Evolutionary conservation across 1,284 basidiomycete genomes (phyloP).

Genomic region (Porogramme epimiltina): DNA sequence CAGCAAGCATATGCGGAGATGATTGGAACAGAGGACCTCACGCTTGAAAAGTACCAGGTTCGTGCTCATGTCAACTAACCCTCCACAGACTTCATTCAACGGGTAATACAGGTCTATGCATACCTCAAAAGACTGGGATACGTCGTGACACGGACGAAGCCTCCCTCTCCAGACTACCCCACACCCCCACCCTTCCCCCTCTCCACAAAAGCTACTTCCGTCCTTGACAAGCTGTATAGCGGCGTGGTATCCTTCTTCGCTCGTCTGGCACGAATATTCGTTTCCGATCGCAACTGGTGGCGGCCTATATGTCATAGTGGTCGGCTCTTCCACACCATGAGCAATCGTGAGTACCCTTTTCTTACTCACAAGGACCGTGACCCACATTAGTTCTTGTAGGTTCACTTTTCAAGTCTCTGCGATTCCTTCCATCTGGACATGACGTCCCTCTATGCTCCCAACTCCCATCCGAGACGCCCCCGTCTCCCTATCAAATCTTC

Average conservation of each 20-base stretch:
- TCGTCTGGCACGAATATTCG: slow-evolving; percentile 32
- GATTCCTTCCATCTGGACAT: slow-evolving; percentile 76
- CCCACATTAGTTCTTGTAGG: slow-evolving; percentile 39
- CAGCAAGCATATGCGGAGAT: slow-evolving; percentile 88
- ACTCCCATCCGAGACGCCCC: slow-evolving; percentile 6
- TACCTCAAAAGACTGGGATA: slow-evolving; percentile 93
- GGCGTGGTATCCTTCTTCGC: slow-evolving; percentile 38
- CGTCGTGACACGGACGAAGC: slow-evolving; percentile 73
- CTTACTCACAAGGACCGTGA: not conserved
- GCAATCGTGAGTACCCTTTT: slow-evolving; percentile 43
- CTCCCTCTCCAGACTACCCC: slow-evolving; percentile 65
- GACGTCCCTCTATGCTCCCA: slow-evolving; percentile 36
- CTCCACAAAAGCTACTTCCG: slow-evolving; percentile 15
- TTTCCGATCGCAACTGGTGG: slow-evolving; percentile 58
- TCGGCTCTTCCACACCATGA: slow-evolving; percentile 48
- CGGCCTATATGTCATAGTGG: slow-evolving; percentile 46
- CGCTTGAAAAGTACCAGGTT: slow-evolving; percentile 87
- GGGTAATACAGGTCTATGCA: slow-evolving; percentile 77
- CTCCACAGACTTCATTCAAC: no score
- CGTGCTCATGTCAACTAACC: slow-evolving; percentile 17
- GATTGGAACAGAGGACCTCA: slow-evolving; percentile 78
- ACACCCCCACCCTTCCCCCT: slow-evolving; percentile 40
- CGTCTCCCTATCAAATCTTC: slow-evolving; percentile 81
- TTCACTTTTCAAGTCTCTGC: slow-evolving; percentile 70
- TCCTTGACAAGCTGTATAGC: slow-evolving; percentile 35